Evolutionary conservation across 2,329 filamentous ascomycete species (phyloP), one percentile per base, ranked within the genome.

Genomic region (Botrytis tulipae): DNA sequence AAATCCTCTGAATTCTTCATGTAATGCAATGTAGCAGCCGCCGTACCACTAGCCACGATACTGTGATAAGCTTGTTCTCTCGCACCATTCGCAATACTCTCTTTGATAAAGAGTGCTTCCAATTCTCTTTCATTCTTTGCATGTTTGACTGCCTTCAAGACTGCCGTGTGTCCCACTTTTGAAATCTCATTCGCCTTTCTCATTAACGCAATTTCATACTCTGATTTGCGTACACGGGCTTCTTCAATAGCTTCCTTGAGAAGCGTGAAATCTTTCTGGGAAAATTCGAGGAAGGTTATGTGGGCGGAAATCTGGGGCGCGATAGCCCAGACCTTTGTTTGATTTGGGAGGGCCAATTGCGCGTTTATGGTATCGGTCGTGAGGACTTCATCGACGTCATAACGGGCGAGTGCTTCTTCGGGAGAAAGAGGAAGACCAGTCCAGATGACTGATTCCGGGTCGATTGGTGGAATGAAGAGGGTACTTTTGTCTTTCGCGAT

Each of bases 391-490:
- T 98, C 95, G 76, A 97, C 89, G 77, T 97, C 93, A 84, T 93
- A 98, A 76, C 88, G 87, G 66, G 88, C 83, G 75, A 92, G 84
- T 10, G 95, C 95, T 80, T 98, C 92, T 60, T 92, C 87, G 48
- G 87, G 84, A 51, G 90, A 93, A 75, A 97, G 85, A 0, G 95
- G 96, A 25, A 98, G 87, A 20, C 96, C 96, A 42, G 92, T 93
- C 95, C 95, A 99, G 80, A 98, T 93, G 74, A 98, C 94, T 72
- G 90, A 91, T 61, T 96, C 93, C n/a, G 93, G 89, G 78, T 97
- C 91, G 79, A 95, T 88, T 25, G 94, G 93, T 3, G 96, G 95
- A 78, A 99, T 95, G 84, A 95, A 99, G 67, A 99, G 89, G 4
- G 91, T 97, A 59, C 95, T 88, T 78, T 90, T 89, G 76, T 90